phyloP scores from a whole-genome alignment of 2,329 filamentous ascomycete genomes.

The Phialophora tarda region DNA sequence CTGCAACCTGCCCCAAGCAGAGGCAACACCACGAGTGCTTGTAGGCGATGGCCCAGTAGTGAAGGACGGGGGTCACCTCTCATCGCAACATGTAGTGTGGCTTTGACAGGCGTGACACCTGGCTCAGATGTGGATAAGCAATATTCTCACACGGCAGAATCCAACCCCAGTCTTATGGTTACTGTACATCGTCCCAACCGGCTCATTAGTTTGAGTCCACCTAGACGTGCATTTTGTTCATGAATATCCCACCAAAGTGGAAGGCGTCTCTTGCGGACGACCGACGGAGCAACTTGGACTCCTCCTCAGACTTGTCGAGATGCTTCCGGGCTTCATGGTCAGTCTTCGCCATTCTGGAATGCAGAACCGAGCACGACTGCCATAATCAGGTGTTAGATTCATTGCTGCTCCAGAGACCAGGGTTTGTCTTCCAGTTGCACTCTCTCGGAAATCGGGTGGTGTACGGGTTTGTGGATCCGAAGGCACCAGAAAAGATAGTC shows the following conservation, averaged over 20 bases:
- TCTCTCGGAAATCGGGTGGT: not conserved
- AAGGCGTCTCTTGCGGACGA: not conserved
- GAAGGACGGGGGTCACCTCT: not conserved
- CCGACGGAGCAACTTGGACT: too few species aligned
- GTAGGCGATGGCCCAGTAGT: not conserved
- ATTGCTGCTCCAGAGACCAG: not conserved
- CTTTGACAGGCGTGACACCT: not conserved
- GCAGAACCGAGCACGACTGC: too few species aligned
- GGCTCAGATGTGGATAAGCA: not conserved
- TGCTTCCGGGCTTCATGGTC: too few species aligned
- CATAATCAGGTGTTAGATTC: not conserved
- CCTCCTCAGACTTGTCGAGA: too few species aligned
- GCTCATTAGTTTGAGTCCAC: not conserved
- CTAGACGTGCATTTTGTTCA: not conserved
- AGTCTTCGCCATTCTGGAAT: too few species aligned
- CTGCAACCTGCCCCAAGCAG: too few species aligned
- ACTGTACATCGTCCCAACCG: not conserved
- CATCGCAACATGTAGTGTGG: not conserved
- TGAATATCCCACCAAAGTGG: not conserved
- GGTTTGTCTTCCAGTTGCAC: slow-evolving; percentile 4
- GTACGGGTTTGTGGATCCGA: slow-evolving; percentile 66
- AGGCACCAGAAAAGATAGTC: slow-evolving; percentile 70
- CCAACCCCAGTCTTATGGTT: not conserved
- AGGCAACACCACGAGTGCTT: too few species aligned
- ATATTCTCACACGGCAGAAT: not conserved